These are phyloP conservation scores for Lentinula detonsa DNA, from an alignment of 768 basidiomycete genomes.

Conservation along the genomic window DNA sequence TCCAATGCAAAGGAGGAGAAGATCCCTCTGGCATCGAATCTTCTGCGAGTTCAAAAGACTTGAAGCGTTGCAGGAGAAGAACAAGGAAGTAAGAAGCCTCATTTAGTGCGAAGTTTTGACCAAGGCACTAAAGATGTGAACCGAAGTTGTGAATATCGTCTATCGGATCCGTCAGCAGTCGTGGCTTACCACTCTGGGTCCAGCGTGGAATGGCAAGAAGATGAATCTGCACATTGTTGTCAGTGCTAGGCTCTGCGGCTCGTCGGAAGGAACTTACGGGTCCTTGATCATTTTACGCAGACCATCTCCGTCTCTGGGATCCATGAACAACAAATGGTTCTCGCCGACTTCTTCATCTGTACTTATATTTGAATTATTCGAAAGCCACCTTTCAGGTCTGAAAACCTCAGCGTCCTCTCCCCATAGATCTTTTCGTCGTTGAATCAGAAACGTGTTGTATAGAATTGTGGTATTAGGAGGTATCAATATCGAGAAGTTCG, in stretches of 20 bases:
- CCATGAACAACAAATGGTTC: not conserved
- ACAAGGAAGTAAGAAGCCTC: conserved; percentile 43
- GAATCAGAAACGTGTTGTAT: not conserved
- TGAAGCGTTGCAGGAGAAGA: conserved; percentile 35
- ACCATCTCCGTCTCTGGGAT: not conserved
- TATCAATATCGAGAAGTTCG: not conserved
- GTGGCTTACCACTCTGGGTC: conserved; percentile 20
- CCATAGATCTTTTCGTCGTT: not conserved
- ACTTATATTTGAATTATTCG: conserved; percentile 3
- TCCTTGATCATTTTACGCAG: not conserved
- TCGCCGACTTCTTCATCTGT: not conserved
- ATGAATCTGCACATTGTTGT: conserved; percentile 10
- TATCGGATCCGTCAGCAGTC: not conserved
- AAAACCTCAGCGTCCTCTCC: not conserved
- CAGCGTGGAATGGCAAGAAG: conserved; percentile 44
- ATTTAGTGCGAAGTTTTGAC: conserved; percentile 36
- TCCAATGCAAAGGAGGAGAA: conserved; percentile 20
- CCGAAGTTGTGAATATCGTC: not conserved
- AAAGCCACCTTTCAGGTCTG: not conserved
- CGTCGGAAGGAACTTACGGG: conserved; percentile 4
- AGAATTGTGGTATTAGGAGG: not conserved
- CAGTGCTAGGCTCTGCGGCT: not conserved
- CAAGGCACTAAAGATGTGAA: not conserved
- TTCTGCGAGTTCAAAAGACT: conserved; percentile 30
- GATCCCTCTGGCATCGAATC: conserved; percentile 34